Evolutionary conservation across 1,284 basidiomycete genomes (phyloP).

Genomic region (Apiotrichum veenhuisii): DNA sequence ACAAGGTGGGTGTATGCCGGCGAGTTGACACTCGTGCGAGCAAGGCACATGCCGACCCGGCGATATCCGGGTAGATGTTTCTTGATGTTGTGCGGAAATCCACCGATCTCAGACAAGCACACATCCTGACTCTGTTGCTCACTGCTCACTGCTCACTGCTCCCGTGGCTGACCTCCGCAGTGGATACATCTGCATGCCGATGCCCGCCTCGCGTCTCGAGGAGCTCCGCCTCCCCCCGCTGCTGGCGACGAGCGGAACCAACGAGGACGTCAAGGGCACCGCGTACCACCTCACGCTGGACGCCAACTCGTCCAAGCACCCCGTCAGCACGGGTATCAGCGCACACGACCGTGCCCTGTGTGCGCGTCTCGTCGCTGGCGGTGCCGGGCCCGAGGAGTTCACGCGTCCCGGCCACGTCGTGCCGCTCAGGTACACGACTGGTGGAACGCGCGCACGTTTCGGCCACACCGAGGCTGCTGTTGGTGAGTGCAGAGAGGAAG

Average conservation of each 20-base stretch:
- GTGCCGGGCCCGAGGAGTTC: conserved; percentile 67
- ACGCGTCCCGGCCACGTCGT: conserved; percentile 93
- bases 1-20: conserved; percentile 64
- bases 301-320: conserved; percentile 58
- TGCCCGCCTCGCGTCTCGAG: conserved; percentile 70
- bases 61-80: too few species aligned
- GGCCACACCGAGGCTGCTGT: conserved; percentile 93
- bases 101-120: too few species aligned
- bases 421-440: conserved; percentile 78
- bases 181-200: conserved; percentile 89
- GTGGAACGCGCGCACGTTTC: conserved; percentile 76
- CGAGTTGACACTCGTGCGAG: too few species aligned
- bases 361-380: conserved; percentile 69
- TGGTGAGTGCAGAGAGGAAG: conserved; percentile 49
- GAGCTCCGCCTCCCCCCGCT: conserved; percentile 90
- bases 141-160: not conserved
- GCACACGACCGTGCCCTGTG: conserved; percentile 91
- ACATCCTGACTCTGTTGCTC: too few species aligned
- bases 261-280: conserved; percentile 81
- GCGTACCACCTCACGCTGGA: conserved; percentile 97
- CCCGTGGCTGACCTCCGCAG: conserved; percentile 54
- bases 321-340: conserved; percentile 83
- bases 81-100: too few species aligned
- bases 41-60: too few species aligned
- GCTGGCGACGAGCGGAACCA: conserved; percentile 67